These are phyloP conservation scores for Talaromyces liani DNA, from an alignment of 495 filamentous ascomycete genomes.

Conservation along the genomic window DNA sequence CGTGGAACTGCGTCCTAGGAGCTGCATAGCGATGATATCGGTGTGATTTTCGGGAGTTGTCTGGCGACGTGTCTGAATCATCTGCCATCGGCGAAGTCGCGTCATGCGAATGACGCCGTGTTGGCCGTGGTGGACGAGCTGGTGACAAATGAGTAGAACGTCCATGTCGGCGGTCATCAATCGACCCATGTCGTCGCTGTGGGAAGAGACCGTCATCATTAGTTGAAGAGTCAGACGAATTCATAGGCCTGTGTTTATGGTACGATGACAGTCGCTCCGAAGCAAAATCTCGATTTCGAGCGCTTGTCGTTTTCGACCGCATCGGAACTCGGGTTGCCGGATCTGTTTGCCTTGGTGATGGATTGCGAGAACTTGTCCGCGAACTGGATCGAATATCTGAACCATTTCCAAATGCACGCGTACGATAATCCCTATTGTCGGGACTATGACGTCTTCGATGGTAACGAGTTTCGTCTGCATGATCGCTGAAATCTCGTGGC, in stretches of 20 bases:
- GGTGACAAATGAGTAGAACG: conserved; percentile 26
- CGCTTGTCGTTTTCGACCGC: conserved; percentile 18
- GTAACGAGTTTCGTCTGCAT: background rate
- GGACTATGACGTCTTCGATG: conserved; percentile 2
- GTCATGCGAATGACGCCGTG: conserved; percentile 38
- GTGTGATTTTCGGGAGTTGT: conserved; percentile 17
- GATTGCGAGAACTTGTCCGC: conserved; percentile 1
- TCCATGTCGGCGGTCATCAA: conserved; percentile 11
- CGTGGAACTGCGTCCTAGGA: conserved; percentile 22
- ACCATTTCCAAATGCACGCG: background rate
- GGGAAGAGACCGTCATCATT: conserved; percentile 12
- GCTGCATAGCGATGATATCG: conserved; percentile 13
- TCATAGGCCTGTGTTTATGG: conserved; percentile 13
- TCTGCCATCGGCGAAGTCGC: conserved; percentile 25
- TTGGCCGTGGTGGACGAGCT: conserved; percentile 16
- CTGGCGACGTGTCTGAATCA: conserved; percentile 16
- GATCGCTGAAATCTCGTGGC: background rate
- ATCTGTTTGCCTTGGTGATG: conserved; percentile 2
- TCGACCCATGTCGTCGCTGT: conserved; percentile 12
- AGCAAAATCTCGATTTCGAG: conserved; percentile 19
- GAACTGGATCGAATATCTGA: background rate
- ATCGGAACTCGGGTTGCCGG: conserved; percentile 27
- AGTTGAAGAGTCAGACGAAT: conserved; percentile 6
- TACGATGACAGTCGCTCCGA: conserved; percentile 16
- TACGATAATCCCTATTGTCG: background rate